A percentile compares a stretch with the other conserved stretches of the same genome.
phyloP scores from a whole-genome alignment of 345 rosid species.

The Eucalyptus guilfoylei region DNA sequence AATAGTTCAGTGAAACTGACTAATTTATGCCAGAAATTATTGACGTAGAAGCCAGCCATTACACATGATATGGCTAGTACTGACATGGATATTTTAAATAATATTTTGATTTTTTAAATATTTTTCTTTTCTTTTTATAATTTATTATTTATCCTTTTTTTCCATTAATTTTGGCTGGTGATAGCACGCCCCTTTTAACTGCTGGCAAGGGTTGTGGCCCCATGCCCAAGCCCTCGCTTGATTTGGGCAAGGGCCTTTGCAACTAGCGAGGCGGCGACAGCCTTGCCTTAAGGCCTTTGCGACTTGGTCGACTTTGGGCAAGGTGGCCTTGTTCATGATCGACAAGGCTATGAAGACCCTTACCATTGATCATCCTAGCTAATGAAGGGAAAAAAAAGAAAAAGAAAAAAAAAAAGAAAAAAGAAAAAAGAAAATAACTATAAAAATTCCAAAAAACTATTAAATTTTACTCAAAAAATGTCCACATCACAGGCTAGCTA shows the following conservation, averaged over 20 bases:
- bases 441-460: fast-evolving
- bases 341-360: fast-evolving
- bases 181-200: fast-evolving
- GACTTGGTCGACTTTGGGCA: fast-evolving
- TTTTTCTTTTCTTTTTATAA: fast-evolving
- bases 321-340: fast-evolving
- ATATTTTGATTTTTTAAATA: too few relatives aligned
- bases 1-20: fast-evolving
- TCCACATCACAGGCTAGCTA: fast-evolving
- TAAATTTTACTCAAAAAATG: too few relatives aligned
- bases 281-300: too few relatives aligned
- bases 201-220: fast-evolving
- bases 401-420: too few relatives aligned
- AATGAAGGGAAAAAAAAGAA: background rate
- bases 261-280: fast-evolving
- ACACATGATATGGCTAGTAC: fast-evolving
- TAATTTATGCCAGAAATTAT: too few relatives aligned
- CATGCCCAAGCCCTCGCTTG: background rate
- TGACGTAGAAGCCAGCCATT: fast-evolving
- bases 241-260: background rate
- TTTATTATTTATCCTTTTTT: too few relatives aligned
- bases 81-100: too few relatives aligned
- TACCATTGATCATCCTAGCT: fast-evolving
- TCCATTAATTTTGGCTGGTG: background rate
- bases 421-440: too few relatives aligned